Conservation (phyloP, 352 stramenopile genomes). For the Globisporangium radiosum region DNA sequence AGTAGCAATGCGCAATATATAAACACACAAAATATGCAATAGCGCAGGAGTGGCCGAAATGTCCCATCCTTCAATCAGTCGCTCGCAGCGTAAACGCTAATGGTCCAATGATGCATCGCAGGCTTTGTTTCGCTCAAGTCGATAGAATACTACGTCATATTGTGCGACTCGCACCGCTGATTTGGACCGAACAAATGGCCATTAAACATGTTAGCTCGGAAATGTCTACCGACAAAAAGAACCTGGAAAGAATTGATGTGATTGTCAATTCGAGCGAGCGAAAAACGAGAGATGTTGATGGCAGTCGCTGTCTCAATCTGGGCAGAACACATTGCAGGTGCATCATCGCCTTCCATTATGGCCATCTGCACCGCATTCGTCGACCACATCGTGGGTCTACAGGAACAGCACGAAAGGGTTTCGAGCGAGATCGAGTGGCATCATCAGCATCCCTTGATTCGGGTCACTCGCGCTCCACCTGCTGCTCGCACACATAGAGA, state of each 20-base stretch:
- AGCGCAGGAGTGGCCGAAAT: no score
- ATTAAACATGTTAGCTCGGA: no score
- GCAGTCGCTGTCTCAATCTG: background rate
- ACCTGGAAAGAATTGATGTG: background rate
- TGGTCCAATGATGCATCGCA: no score
- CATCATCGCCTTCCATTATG: background rate
- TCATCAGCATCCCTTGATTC: conserved; percentile 1
- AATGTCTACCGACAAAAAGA: no score
- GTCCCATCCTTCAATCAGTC: no score
- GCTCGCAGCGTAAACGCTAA: no score
- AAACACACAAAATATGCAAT: no score
- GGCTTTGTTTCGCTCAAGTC: no score
- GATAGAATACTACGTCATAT: no score
- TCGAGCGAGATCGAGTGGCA: background rate
- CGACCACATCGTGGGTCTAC: background rate
- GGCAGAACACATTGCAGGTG: background rate
- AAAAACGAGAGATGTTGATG: background rate
- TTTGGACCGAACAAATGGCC: no score
- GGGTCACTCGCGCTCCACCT: background rate
- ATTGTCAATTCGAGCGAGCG: background rate
- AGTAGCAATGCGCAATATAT: no score
- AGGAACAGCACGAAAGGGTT: background rate
- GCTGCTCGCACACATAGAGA: conserved; percentile 1
- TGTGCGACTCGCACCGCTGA: no score
- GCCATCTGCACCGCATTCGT: background rate